Conservation (phyloP, 768 basidiomycete species). For the Bullera alba region DNA sequence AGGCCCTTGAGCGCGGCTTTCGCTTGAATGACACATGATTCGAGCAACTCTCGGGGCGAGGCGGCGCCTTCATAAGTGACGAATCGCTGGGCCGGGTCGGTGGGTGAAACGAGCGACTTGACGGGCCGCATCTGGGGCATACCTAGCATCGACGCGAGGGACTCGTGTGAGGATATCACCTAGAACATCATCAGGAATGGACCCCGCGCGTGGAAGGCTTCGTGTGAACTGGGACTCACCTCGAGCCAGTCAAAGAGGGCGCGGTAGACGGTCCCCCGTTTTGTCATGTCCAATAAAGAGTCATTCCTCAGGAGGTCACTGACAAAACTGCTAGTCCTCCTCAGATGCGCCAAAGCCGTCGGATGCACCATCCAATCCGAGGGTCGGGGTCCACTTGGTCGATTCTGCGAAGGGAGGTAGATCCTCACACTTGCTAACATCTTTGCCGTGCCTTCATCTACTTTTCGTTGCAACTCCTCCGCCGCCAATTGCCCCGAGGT, state of each 20-base stretch:
- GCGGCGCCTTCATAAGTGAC: constrained; percentile 86
- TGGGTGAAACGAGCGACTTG: background rate
- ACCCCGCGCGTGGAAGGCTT: background rate
- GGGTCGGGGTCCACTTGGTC: constrained; percentile 65
- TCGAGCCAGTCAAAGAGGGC: constrained; percentile 88
- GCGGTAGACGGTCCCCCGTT: constrained; percentile 74
- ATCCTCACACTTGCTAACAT: constrained; percentile 67
- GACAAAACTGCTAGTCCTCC: constrained; percentile 81
- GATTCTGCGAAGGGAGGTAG: constrained; percentile 73
- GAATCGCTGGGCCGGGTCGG: constrained; percentile 1
- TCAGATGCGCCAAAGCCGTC: constrained; percentile 81
- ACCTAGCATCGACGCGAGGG: constrained; percentile 88
- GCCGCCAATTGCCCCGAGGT: constrained; percentile 75
- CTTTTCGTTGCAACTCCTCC: constrained; percentile 60
- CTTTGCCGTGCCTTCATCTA: constrained; percentile 66
- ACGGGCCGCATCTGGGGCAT: constrained; percentile 64
- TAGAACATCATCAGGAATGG: constrained; percentile 42
- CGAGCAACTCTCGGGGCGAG: constrained; percentile 82
- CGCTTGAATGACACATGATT: constrained; percentile 86
- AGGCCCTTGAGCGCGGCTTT: constrained; percentile 84
- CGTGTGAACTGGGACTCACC: constrained; percentile 50
- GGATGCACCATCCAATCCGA: constrained; percentile 70
- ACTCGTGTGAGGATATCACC: constrained; percentile 90
- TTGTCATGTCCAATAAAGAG: constrained; percentile 89
- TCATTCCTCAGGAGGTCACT: constrained; percentile 83